Conservation (phyloP, 2,329 filamentous ascomycete genomes). For the Cercospora canescens region DNA sequence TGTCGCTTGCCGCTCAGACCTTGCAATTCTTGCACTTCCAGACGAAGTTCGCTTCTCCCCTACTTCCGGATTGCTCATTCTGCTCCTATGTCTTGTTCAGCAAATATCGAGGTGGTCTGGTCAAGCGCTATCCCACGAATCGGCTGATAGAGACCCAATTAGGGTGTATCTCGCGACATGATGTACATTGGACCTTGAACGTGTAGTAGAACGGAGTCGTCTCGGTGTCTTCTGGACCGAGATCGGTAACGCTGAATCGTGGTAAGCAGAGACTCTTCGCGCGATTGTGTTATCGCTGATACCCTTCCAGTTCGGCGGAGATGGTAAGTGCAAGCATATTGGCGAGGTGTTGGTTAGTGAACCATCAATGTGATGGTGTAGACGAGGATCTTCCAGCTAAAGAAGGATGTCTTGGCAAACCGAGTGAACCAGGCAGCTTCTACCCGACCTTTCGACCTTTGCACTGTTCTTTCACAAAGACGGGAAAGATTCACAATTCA, state of each 20-base stretch:
- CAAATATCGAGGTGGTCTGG: not conserved
- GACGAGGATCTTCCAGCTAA: not conserved
- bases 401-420: not conserved
- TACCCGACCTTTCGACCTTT: not conserved
- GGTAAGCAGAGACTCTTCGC: slow-evolving; percentile 1
- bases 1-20: slow-evolving; percentile 48
- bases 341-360: not conserved
- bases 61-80: slow-evolving; percentile 88
- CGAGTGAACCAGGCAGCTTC: slow-evolving; percentile 5
- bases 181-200: slow-evolving; percentile 98
- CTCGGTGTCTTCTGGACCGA: slow-evolving; percentile 78
- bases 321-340: slow-evolving; percentile 67
- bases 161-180: slow-evolving; percentile 84
- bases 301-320: slow-evolving; percentile 71
- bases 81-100: slow-evolving; percentile 62
- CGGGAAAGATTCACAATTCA: not conserved
- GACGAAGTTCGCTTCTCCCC: slow-evolving; percentile 98
- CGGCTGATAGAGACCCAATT: slow-evolving; percentile 86
- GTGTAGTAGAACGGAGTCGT: slow-evolving; percentile 92
- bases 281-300: slow-evolving; percentile 20
- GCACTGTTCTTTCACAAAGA: not conserved
- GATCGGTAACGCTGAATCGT: slow-evolving; percentile 75
- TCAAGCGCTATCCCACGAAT: slow-evolving; percentile 64
- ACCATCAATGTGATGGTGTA: slow-evolving; percentile 10
- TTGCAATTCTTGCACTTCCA: slow-evolving; percentile 99